These are phyloP conservation scores for Macrolepiota dolichaula DNA, from an alignment of 768 basidiomycete genomes.

Conservation along the genomic window DNA sequence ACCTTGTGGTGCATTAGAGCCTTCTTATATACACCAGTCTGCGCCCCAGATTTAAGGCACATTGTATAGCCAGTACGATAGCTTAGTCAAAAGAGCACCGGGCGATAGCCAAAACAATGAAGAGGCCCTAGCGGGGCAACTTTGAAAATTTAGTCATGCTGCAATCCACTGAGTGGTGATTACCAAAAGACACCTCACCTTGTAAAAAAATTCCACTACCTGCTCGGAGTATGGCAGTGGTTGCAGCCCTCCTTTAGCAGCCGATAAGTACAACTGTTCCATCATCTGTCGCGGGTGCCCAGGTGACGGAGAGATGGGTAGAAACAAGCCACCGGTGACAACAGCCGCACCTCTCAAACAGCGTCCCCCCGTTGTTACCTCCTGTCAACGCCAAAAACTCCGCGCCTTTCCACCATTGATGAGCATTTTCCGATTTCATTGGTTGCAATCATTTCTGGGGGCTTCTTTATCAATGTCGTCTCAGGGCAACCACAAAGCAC, in stretches of 20 bases:
- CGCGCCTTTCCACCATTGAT: background rate
- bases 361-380: background rate
- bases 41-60: background rate
- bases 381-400: too few species aligned
- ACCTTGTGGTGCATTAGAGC: background rate
- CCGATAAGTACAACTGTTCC: background rate
- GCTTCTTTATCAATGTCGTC: background rate
- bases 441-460: background rate
- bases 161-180: background rate
- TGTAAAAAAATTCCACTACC: background rate
- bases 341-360: background rate
- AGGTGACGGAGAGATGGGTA: too few species aligned
- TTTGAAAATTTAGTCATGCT: background rate
- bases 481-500: background rate
- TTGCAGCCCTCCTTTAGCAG: background rate
- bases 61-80: background rate
- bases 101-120: background rate
- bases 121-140: background rate
- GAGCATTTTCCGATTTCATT: background rate
- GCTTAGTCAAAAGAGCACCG: background rate
- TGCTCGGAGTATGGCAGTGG: background rate
- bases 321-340: background rate
- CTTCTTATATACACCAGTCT: background rate
- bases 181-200: background rate
- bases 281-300: too few species aligned